phyloP scores from a whole-genome alignment of 2,329 filamentous ascomycete species.

The Zasmidium cellare region DNA sequence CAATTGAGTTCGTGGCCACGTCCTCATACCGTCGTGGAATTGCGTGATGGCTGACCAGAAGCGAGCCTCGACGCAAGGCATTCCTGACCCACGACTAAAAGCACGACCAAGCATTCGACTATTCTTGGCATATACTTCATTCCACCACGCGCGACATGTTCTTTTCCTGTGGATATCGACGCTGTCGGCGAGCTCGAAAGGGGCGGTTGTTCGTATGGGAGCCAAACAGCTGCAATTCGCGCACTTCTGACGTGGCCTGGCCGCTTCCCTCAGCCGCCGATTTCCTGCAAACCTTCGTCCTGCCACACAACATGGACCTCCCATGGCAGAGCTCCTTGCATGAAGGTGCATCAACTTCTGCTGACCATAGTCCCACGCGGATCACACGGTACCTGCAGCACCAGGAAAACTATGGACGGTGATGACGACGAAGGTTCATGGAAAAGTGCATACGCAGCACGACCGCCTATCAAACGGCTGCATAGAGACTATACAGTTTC shows the following conservation, averaged over 20 bases:
- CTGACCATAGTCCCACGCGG: too few relatives aligned
- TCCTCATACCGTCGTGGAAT: background rate
- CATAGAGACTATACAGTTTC: background rate
- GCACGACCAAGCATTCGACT: background rate
- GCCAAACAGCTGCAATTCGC: background rate
- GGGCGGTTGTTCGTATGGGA: background rate
- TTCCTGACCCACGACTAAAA: background rate
- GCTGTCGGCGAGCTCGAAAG: background rate
- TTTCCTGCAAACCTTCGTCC: background rate
- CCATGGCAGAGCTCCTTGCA: background rate
- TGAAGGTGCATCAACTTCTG: too few relatives aligned
- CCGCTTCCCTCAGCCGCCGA: background rate
- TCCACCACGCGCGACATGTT: background rate
- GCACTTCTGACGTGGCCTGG: background rate
- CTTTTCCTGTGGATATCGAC: background rate
- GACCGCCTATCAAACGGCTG: background rate
- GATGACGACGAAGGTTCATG: too few relatives aligned
- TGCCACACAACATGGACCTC: background rate
- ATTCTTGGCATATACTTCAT: background rate
- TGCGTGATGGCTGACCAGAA: background rate
- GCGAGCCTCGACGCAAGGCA: background rate
- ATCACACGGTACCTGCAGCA: background rate
- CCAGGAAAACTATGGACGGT: too few relatives aligned
- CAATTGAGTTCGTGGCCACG: background rate
- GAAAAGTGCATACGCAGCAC: background rate